Base-by-base conservation (phyloP, 257 asterid genomes). In the Ligustrum vulgare region DNA sequence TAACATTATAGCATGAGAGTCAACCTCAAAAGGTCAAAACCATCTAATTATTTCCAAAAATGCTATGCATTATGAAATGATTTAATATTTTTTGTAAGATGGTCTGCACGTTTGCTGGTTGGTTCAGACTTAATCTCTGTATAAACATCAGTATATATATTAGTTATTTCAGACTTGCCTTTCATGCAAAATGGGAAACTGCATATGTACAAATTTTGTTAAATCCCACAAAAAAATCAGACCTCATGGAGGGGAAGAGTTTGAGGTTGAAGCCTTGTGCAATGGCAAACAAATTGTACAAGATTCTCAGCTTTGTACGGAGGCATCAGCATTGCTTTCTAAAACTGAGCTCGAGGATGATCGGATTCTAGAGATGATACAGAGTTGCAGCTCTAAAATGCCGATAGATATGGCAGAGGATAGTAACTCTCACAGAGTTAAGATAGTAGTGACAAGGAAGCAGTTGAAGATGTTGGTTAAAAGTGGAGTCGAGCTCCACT, bases 381-480 rank as follows among this genome's bases (percentile, higher is more conserved):
- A 47, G 74, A 76, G 75, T 79, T 69, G 73, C 33, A 22, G 65
- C 72, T 39, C 58, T 35, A 47, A 68, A 39, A 60, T 43, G 73
- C 75, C 76, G 23, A 5, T 2, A 63, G 22, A n/a, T 13, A 16
- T 37, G 73, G 77, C 74, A 0, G 75, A 81, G 28, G 72, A 62
- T 51, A 63, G 67, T 76, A 23, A 51, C 20, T 85, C 80, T 9
- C 77, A 83, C 77, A 83, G 84, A 75, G 77, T 91, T 56, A 89
- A 82, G 84, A 84, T 91, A 72, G 87, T 88, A 63, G 35, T 88
- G 67, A 82, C 78, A 15, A 86, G 70, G 83, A 83, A 85, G 80
- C 94, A 91, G 78, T 56, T 87, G 80, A 81, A 84, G 86, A 60
- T 80, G 81, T 85, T 91, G 16, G 49, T 76, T n/a, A 79, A 43